Evolutionary conservation across 805 yeast species (phyloP).

Genomic region (Grigorovia jiainica): DNA sequence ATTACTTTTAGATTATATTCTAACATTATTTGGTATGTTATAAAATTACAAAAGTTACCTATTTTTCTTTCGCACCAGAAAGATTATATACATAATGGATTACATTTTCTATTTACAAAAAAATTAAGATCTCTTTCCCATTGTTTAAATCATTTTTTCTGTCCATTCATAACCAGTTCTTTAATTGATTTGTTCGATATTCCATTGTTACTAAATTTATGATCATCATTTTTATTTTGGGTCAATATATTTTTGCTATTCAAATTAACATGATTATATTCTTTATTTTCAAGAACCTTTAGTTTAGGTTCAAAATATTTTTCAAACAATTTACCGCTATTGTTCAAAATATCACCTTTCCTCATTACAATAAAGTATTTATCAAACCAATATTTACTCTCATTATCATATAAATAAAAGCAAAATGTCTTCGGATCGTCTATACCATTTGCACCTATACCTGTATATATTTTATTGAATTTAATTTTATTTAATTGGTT

Average conservation of each 20-base stretch:
- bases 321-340: constrained; percentile 24
- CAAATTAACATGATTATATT: no score
- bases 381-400: constrained; percentile 9
- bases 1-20: constrained; percentile 53
- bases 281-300: neutral
- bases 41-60: constrained; percentile 4
- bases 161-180: no score
- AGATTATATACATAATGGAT: no score
- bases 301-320: constrained; percentile 5
- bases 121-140: no score
- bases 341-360: constrained; percentile 21
- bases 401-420: constrained; percentile 16
- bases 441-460: constrained; percentile 23
- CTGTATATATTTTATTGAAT: constrained; percentile 20
- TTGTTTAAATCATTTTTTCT: no score
- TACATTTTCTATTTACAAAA: no score
- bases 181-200: no score
- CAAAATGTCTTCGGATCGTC: constrained; percentile 24
- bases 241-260: no score
- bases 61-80: no score
- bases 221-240: no score
- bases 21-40: constrained; percentile 30
- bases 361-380: constrained; percentile 22
- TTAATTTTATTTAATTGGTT: constrained; percentile 11
- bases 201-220: no score